These are phyloP conservation scores for Eucalyptus marginata DNA, from an alignment of 345 rosid genomes.

Conservation along the genomic window DNA sequence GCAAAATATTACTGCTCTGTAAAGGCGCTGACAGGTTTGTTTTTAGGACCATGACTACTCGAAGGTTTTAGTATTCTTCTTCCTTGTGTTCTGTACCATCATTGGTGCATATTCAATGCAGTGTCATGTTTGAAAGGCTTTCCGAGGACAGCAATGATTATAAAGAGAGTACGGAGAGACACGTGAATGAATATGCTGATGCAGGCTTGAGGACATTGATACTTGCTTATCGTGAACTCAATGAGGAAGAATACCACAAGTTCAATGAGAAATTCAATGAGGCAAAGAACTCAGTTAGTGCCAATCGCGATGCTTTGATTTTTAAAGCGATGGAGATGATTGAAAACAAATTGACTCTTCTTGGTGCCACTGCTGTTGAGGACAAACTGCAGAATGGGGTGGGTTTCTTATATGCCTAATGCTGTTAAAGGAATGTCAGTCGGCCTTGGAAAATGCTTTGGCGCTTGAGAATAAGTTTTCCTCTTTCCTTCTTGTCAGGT, in stretches of 20 bases:
- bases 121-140: slow-evolving; percentile 91
- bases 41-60: neutral
- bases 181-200: slow-evolving; percentile 75
- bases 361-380: slow-evolving; percentile 94
- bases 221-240: slow-evolving; percentile 76
- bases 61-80: neutral
- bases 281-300: slow-evolving; percentile 71
- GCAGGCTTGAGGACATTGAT: slow-evolving; percentile 85
- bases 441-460: neutral
- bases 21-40: slow-evolving; percentile 96
- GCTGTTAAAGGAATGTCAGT: neutral
- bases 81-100: neutral
- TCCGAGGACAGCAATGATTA: slow-evolving; percentile 35
- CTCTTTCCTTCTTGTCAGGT: slow-evolving; percentile 25
- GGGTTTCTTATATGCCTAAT: slow-evolving; percentile 4
- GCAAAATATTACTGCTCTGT: slow-evolving; percentile 48
- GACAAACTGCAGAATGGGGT: slow-evolving; percentile 98
- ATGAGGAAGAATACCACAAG: slow-evolving; percentile 47
- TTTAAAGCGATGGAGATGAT: slow-evolving; percentile 42
- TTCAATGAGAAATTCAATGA: slow-evolving; percentile 39
- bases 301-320: slow-evolving; percentile 44
- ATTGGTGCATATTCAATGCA: slow-evolving; percentile 5
- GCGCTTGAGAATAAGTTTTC: neutral
- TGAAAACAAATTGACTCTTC: slow-evolving; percentile 67
- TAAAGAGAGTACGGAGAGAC: slow-evolving; percentile 50